Percentiles rank a stretch among this genome's conserved stretches.
Conservation (phyloP, 2,329 filamentous ascomycete species). For the Colletotrichum kahawae region DNA sequence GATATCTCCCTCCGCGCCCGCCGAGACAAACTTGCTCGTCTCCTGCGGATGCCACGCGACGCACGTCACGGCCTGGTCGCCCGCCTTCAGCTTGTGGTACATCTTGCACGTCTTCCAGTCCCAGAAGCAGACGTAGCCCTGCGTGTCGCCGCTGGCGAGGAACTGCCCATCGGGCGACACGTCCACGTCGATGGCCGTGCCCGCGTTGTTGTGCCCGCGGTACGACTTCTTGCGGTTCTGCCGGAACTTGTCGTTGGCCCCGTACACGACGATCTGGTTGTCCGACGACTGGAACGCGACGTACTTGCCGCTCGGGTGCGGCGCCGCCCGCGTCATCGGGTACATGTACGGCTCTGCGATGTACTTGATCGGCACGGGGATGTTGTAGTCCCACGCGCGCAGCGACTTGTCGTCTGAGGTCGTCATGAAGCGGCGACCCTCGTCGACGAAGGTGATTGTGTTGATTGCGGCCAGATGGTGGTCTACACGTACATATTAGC, state of each 20-base stretch:
- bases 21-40: slow-evolving; percentile 90
- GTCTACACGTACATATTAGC: slow-evolving; percentile 51
- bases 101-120: slow-evolving; percentile 99
- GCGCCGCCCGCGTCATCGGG: slow-evolving; percentile 83
- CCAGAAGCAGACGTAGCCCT: slow-evolving; percentile 93
- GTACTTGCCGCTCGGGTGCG: slow-evolving; percentile 91
- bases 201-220: slow-evolving; percentile 93
- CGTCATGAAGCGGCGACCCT: slow-evolving; percentile 94
- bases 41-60: slow-evolving; percentile 98
- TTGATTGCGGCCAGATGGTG: slow-evolving; percentile 98
- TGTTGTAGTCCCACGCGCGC: slow-evolving; percentile 97
- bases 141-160: slow-evolving; percentile 83
- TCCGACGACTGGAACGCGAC: slow-evolving; percentile 89
- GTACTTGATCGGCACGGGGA: slow-evolving; percentile 98
- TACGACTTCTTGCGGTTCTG: slow-evolving; percentile 98
- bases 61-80: slow-evolving; percentile 82
- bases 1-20: slow-evolving; percentile 86
- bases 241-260: slow-evolving; percentile 91
- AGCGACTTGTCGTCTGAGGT: slow-evolving; percentile 97
- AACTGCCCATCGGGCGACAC: slow-evolving; percentile 93
- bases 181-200: slow-evolving; percentile 88
- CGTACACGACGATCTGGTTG: slow-evolving; percentile 97
- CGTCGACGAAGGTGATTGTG: slow-evolving; percentile 95
- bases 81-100: slow-evolving; percentile 93
- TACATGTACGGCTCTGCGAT: slow-evolving; percentile 99